phyloP scores from a whole-genome alignment of 495 filamentous ascomycete genomes.

The Chaetomium tenue region DNA sequence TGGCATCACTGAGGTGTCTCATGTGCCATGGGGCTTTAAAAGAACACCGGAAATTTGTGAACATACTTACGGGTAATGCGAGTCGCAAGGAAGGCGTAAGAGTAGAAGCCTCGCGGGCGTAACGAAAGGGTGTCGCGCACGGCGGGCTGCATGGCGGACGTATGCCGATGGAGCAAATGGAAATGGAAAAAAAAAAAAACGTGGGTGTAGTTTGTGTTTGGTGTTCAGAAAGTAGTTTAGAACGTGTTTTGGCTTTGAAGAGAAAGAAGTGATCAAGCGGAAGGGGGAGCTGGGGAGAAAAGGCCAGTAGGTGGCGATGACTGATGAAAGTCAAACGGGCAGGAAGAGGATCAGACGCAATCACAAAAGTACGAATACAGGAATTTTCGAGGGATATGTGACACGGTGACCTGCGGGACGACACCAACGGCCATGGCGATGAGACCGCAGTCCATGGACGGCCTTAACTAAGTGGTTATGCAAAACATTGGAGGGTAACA shows the following conservation, averaged over 20 bases:
- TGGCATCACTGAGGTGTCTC: no score
- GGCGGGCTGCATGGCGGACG: background rate
- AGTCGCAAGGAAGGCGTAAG: conserved; percentile 17
- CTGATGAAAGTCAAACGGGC: background rate
- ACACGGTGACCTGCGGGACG: background rate
- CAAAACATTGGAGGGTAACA: background rate
- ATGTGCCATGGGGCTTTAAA: no score
- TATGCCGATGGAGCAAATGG: background rate
- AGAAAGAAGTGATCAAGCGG: background rate
- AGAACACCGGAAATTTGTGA: no score
- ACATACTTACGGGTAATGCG: background rate
- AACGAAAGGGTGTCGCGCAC: conserved; percentile 17
- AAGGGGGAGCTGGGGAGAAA: background rate
- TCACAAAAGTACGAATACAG: no score
- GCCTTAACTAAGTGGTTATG: no score
- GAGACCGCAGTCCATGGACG: background rate
- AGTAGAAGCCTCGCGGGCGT: conserved; percentile 19
- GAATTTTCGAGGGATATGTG: no score
- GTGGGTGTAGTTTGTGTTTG: background rate
- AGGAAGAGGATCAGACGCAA: background rate
- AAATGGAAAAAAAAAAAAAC: background rate
- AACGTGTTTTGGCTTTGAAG: background rate
- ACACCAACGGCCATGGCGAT: conserved; percentile 1
- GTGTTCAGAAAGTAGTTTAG: background rate
- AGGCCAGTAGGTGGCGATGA: background rate